These are phyloP conservation scores for Rhodotorula taiwanensis DNA, from an alignment of 768 basidiomycete species.

Conservation along the genomic window DNA sequence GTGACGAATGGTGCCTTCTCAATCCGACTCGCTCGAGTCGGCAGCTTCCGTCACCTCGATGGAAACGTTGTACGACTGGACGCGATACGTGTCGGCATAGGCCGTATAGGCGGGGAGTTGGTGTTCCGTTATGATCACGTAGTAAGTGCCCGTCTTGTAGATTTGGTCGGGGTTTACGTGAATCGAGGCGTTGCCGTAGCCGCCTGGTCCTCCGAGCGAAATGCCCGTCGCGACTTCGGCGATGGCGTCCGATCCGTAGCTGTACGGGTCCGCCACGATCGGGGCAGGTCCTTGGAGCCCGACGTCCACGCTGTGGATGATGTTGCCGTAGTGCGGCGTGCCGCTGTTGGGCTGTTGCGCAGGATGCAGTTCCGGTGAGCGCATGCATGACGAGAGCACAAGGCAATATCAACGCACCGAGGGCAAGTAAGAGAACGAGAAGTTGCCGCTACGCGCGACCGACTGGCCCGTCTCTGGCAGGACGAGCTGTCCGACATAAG, in stretches of 20 bases:
- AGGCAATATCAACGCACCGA: not conserved
- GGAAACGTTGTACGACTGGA: slow-evolving; percentile 3
- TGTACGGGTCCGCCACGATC: not conserved
- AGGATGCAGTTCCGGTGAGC: too few relatives aligned
- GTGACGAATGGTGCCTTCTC: too few relatives aligned
- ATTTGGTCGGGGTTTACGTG: accelerated
- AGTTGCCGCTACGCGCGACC: not conserved
- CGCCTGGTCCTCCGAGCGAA: not conserved
- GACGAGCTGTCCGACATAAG: not conserved
- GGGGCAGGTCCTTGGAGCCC: slow-evolving; percentile 3
- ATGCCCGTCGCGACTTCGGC: not conserved
- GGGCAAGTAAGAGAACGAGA: not conserved
- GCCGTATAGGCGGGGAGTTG: not conserved
- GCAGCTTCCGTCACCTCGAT: not conserved
- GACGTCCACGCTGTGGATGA: not conserved
- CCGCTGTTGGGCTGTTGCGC: too few relatives aligned
- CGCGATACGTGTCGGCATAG: not conserved
- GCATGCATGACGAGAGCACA: not conserved
- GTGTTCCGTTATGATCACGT: not conserved
- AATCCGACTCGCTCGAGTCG: too few relatives aligned
- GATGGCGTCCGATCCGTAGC: not conserved
- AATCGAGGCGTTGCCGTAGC: not conserved
- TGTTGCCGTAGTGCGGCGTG: not conserved
- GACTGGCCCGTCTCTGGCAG: not conserved
- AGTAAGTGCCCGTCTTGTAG: not conserved